These are phyloP conservation scores for Ophiostoma populinum DNA, from an alignment of 2,329 filamentous ascomycete species.

Conservation along the genomic window DNA sequence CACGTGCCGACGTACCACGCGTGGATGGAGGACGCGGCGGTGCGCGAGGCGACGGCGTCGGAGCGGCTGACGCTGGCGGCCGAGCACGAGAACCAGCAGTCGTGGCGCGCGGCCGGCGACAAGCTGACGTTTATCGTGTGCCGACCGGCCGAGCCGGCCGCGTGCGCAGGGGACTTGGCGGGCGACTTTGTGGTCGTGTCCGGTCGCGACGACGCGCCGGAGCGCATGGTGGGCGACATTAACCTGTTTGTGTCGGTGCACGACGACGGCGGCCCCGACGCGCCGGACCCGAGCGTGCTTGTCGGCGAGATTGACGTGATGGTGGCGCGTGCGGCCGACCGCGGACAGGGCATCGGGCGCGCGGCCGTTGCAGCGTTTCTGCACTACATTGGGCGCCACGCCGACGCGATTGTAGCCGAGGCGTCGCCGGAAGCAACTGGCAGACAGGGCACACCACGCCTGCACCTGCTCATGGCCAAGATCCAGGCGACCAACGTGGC, in stretches of 20 bases:
- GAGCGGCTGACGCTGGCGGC: constrained; percentile 64
- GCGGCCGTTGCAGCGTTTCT: constrained; percentile 52
- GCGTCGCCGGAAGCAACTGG: constrained; percentile 13
- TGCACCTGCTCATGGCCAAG: constrained; percentile 18
- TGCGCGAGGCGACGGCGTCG: constrained; percentile 74
- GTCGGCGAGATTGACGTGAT: constrained; percentile 70
- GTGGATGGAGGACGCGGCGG: constrained; percentile 76
- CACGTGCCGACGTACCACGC: constrained; percentile 72
- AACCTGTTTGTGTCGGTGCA: constrained; percentile 54
- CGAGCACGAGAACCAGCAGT: constrained; percentile 81
- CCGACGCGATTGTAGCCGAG: constrained; percentile 37
- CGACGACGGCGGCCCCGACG: constrained; percentile 29
- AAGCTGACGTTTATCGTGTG: constrained; percentile 90
- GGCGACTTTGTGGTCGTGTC: neutral
- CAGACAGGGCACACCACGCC: neutral
- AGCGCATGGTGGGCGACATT: constrained; percentile 53
- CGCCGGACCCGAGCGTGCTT: constrained; percentile 25
- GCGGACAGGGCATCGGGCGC: constrained; percentile 46
- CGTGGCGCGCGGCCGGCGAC: constrained; percentile 65
- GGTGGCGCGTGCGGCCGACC: constrained; percentile 46
- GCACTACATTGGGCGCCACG: constrained; percentile 42
- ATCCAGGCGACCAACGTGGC: constrained; percentile 37
- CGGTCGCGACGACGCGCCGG: constrained; percentile 33
- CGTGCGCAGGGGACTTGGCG: neutral
- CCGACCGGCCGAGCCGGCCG: constrained; percentile 20